Base-by-base conservation (phyloP, 176 grass and related monocot genomes). In the Thalia dealbata region DNA sequence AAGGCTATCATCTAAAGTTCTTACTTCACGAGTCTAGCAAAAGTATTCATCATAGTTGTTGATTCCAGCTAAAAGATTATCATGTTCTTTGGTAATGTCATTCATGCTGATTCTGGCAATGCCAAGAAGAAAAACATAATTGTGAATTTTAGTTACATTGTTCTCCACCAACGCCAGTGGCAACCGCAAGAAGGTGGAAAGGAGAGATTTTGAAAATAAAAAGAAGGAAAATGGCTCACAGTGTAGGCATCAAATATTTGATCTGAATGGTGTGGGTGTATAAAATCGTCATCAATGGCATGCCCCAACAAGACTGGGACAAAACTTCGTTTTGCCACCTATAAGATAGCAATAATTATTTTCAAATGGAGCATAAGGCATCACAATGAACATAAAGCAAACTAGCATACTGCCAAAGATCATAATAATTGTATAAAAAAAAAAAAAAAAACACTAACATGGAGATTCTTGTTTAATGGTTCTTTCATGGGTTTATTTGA, bases 281-380 rank as follows among this genome's bases (percentile, higher is more conserved):
- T 99, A 83, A 93, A 99, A 83, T 99, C 95, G 84, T 99, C 95
- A 65, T 93, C 95, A 82, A 76, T 86, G 32, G 81, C 95, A 85
- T 99, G 95, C 41, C 95, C 95, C 78, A 99, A 89, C 74, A 99
- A 88, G 77, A 79, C 85, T 66, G 90, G 95, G 80, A 99, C 90
- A 43, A 99, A 99, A 74, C 95, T 88, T 59, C 74, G 76, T 67
- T 93, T 90, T 43, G 95, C 95, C 76, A 93, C 95, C 90, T 99
- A 74, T 69, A 83, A 76, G 67, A 27, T 74, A 72, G 43, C 55
- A 54, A 38, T n/a, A 14, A 72, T 55, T 30, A 18, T 18, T 75
- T 75, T 13, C 12, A 24, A 7, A 61, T 24, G 23, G 21, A 75
- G n/a, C 51, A 71, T 27, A 48, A 35, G 25, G 25, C 60, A 66